Evolutionary conservation across 805 yeast species (phyloP).

Genomic region (Clavispora vitiphila): DNA sequence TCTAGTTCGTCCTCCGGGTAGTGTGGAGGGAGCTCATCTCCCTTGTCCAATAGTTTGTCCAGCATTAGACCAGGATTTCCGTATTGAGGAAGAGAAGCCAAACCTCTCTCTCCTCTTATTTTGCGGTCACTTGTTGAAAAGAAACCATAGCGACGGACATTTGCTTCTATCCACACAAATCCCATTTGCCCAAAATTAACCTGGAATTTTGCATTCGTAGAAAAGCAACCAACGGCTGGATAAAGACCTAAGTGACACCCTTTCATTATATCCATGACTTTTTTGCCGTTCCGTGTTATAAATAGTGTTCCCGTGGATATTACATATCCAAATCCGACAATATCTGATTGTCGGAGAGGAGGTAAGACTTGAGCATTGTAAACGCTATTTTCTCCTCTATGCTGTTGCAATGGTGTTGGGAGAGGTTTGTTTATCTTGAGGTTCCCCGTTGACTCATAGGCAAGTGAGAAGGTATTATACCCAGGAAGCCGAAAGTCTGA

Average conservation of each 20-base stretch:
- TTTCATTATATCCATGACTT: slow-evolving; percentile 45
- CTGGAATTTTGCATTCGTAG: slow-evolving; percentile 38
- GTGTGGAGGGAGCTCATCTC: slow-evolving; percentile 67
- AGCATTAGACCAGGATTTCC: slow-evolving; percentile 15
- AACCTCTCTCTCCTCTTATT: slow-evolving; percentile 34
- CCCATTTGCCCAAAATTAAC: slow-evolving; percentile 41
- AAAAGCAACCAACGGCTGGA: slow-evolving; percentile 51
- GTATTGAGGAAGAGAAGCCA: slow-evolving; percentile 37
- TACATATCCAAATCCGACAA: slow-evolving; percentile 52
- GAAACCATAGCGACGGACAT: slow-evolving; percentile 52
- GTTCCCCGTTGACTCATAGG: slow-evolving; percentile 70
- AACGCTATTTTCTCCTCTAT: slow-evolving; percentile 34
- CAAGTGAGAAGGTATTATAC: slow-evolving; percentile 60
- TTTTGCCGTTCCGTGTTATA: slow-evolving; percentile 53
- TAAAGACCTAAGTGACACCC: slow-evolving; percentile 46
- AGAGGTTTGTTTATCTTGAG: slow-evolving; percentile 64
- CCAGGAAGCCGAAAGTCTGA: slow-evolving; percentile 68
- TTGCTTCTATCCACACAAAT: slow-evolving; percentile 46
- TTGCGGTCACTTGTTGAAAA: slow-evolving; percentile 43
- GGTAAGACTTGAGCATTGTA: slow-evolving; percentile 46
- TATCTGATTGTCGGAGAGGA: slow-evolving; percentile 47
- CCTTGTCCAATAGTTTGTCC: slow-evolving; percentile 62
- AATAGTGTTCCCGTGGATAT: slow-evolving; percentile 45
- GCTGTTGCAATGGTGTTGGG: slow-evolving; percentile 42
- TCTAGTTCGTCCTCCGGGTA: slow-evolving; percentile 62